Evolutionary conservation across 768 basidiomycete species (phyloP).

Genomic region (Psilocybe tampanensis): DNA sequence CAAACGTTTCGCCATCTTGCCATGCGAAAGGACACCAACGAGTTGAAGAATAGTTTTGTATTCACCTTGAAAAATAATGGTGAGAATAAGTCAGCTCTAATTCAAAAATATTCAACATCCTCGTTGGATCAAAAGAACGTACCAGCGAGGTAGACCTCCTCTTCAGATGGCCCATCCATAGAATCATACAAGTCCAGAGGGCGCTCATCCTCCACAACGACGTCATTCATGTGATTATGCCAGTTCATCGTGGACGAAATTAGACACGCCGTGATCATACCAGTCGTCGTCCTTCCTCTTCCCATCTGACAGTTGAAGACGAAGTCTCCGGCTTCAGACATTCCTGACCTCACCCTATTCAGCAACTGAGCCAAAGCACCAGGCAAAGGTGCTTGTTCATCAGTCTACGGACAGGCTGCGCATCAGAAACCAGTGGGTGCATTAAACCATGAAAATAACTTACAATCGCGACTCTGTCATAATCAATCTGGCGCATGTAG

Average conservation of each 20-base stretch:
- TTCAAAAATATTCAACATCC: neutral
- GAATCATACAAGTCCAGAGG: slow-evolving; percentile 55
- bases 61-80: slow-evolving; percentile 67
- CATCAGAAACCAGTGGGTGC: neutral
- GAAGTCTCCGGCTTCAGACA: slow-evolving; percentile 71
- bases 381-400: slow-evolving; percentile 95
- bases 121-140: slow-evolving; percentile 8
- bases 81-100: neutral
- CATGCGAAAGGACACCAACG: slow-evolving; percentile 88
- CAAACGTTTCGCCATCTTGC: slow-evolving; percentile 89
- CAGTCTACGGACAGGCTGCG: slow-evolving; percentile 66
- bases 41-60: slow-evolving; percentile 97
- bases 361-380: slow-evolving; percentile 81
- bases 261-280: slow-evolving; percentile 89
- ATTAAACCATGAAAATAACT: slow-evolving; percentile 26
- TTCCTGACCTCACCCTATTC: slow-evolving; percentile 63
- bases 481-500: slow-evolving; percentile 64
- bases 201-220: slow-evolving; percentile 35
- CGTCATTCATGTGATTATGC: slow-evolving; percentile 45
- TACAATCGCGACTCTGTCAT: slow-evolving; percentile 89
- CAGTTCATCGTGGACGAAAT: slow-evolving; percentile 76
- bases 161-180: slow-evolving; percentile 84
- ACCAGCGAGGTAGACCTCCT: slow-evolving; percentile 90
- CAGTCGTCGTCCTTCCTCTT: slow-evolving; percentile 88
- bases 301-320: slow-evolving; percentile 99